phyloP scores from a whole-genome alignment of 768 basidiomycete species.

The Lepiota brunneoincarnata region DNA sequence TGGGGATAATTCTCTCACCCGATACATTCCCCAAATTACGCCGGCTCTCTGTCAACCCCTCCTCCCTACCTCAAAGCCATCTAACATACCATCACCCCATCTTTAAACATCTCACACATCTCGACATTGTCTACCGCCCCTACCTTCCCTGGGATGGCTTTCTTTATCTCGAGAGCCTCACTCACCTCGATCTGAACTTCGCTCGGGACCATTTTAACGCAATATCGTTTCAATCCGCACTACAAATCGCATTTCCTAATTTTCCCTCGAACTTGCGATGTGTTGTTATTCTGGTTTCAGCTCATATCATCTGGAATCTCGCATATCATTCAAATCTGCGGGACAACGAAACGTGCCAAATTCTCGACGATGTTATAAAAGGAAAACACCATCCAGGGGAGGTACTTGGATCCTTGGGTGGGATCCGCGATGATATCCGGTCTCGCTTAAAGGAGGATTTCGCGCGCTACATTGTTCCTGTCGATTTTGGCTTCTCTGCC shows the following conservation, averaged over 20 bases:
- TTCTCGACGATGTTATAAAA: not conserved
- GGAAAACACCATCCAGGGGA: slow-evolving; percentile 3
- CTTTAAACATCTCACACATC: slow-evolving; percentile 5
- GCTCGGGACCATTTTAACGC: not conserved
- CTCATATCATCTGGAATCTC: not conserved
- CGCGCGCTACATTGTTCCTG: not conserved
- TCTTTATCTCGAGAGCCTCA: not conserved
- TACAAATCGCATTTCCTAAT: not conserved
- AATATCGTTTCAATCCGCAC: not conserved
- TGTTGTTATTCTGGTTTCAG: not conserved
- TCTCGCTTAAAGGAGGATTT: not conserved
- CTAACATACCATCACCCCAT: slow-evolving; percentile 5
- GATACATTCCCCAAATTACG: not conserved
- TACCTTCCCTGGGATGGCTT: not conserved
- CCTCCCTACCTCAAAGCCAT: not conserved
- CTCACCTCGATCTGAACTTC: slow-evolving; percentile 7
- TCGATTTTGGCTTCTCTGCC: slow-evolving; percentile 1
- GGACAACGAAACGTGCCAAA: not conserved
- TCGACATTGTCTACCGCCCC: slow-evolving; percentile 1
- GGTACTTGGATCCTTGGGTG: slow-evolving; percentile 4
- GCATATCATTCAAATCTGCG: not conserved
- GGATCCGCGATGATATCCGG: not conserved
- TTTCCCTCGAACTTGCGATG: not conserved
- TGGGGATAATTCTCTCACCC: slow-evolving; percentile 3
- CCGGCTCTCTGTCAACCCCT: slow-evolving; percentile 2